These are phyloP conservation scores for Suhomyces sp. DNA, from an alignment of 805 yeast species.

Conservation along the genomic window DNA sequence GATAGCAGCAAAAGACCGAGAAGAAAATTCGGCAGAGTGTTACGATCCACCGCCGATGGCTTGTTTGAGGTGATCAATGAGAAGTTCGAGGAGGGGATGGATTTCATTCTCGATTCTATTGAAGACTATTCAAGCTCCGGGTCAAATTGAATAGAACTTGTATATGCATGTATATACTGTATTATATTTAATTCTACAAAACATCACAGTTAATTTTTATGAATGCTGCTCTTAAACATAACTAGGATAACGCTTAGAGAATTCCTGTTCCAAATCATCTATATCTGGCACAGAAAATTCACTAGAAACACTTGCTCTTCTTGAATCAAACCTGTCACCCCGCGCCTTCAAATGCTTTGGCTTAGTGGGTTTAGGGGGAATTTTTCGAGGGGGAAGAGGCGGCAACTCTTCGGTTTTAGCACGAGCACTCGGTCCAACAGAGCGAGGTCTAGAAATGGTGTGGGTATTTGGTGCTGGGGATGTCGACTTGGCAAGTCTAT, in stretches of 20 bases:
- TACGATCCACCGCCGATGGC: slow-evolving; percentile 70
- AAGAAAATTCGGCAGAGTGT: slow-evolving; percentile 86
- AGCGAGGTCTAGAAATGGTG: neutral
- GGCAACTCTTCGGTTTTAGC: neutral
- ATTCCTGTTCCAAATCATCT: slow-evolving; percentile 57
- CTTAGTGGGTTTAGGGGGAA: slow-evolving; percentile 66
- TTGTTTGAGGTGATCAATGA: slow-evolving; percentile 75
- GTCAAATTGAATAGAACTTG: neutral
- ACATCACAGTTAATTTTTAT: neutral
- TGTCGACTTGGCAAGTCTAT: neutral
- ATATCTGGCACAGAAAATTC: slow-evolving; percentile 49
- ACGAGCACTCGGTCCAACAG: neutral
- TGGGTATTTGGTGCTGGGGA: neutral
- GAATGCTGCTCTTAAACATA: slow-evolving; percentile 37
- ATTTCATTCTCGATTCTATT: slow-evolving; percentile 74
- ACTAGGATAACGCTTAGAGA: slow-evolving; percentile 60
- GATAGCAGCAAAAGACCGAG: slow-evolving; percentile 66
- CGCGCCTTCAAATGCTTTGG: slow-evolving; percentile 48
- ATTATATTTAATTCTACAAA: slow-evolving; percentile 1
- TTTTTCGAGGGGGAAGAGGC: slow-evolving; percentile 23
- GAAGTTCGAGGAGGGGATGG: slow-evolving; percentile 80
- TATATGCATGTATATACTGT: neutral
- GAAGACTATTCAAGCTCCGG: slow-evolving; percentile 45
- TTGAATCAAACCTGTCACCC: slow-evolving; percentile 10
- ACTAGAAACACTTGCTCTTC: slow-evolving; percentile 36